A percentile compares a stretch with the other conserved stretches of the same genome.
phyloP scores from a whole-genome alignment of 768 basidiomycete genomes.

The Collybia sordida region DNA sequence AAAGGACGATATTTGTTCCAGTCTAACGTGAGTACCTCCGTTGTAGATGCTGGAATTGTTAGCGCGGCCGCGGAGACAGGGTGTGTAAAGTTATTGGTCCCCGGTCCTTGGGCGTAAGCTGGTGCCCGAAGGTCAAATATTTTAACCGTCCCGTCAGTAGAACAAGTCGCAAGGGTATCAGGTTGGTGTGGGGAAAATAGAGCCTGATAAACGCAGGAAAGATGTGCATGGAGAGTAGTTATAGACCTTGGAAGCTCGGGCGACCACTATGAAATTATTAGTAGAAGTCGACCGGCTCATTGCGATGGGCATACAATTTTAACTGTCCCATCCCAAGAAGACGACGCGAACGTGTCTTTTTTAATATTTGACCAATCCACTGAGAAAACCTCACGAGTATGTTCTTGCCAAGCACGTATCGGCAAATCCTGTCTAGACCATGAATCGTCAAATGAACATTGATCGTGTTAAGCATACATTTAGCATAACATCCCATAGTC shows the following conservation, averaged over 20 bases:
- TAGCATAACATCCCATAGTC: conserved; percentile 87
- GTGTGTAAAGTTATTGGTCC: conserved; percentile 57
- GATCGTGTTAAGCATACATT: conserved; percentile 49
- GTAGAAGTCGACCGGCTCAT: not conserved
- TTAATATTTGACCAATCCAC: conserved; percentile 95
- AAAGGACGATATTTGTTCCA: conserved; percentile 93
- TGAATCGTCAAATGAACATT: not conserved
- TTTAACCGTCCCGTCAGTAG: conserved; percentile 82
- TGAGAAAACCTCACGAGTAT: conserved; percentile 88
- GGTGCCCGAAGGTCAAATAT: conserved; percentile 78
- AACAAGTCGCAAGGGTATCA: conserved; percentile 78
- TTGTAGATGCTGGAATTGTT: conserved; percentile 75
- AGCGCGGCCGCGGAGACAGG: conserved; percentile 71
- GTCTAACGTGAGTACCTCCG: conserved; percentile 80
- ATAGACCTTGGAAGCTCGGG: conserved; percentile 81
- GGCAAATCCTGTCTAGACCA: conserved; percentile 68
- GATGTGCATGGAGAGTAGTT: conserved; percentile 79
- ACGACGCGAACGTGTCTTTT: conserved; percentile 84
- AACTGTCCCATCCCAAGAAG: conserved; percentile 90
- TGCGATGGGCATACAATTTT: conserved; percentile 65
- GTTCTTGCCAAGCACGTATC: conserved; percentile 92
- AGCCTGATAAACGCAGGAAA: conserved; percentile 85
- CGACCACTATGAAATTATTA: conserved; percentile 64
- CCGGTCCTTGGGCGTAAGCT: conserved; percentile 51
- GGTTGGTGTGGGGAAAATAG: conserved; percentile 92